Base-by-base conservation (phyloP, 2,329 filamentous ascomycete species). In the Cladosporium sphaerospermum region DNA sequence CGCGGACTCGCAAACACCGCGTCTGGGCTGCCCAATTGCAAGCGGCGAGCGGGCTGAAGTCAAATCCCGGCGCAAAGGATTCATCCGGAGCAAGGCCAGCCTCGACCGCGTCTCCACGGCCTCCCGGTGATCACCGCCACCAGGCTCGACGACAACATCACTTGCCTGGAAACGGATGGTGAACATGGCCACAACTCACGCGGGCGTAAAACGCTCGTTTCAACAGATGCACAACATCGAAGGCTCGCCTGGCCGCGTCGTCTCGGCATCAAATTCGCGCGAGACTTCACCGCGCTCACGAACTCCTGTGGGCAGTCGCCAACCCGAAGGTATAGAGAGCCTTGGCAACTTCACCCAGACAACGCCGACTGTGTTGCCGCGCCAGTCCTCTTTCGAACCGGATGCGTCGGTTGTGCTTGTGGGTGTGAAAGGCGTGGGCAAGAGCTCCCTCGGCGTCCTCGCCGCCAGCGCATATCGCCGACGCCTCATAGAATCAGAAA, bases 371-470 rank as follows among this genome's bases (percentile, higher is more conserved):
- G 48, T 51, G 3, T 32, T 51, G 13, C 48, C 48, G 28, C 48
- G 48, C 32, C 48, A 51, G 23, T 59, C 56, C 8, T 45, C 57
- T 1, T 87, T 86, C 62, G 70, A 74, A 8, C 67, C 75, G 9
- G 78, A 86, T 72, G 82, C 84, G 2, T 89, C 87, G 1, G 82
- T 91, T 52, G 79, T 90, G 6, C 74, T 91, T 14, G 78, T 87
- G 18, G 87, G 87, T 2, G 82, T 89, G 53, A 81, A 85, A 11
- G 87, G 86, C 9, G 82, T 84, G 4, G 87, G 87, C 13, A 90
- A 90, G 67, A 86, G 85, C 1, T 89, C 85, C 1, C 73, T 91
- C 9, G 87, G 84, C 11, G 80, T 91, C 45, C 88, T 91, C 57
- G 84, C 86, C 5, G 86, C 86, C 0, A 83, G 83, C 7, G 84